Base-by-base conservation (phyloP, 2,329 filamentous ascomycete genomes). In the Penicillium janthinellum region DNA sequence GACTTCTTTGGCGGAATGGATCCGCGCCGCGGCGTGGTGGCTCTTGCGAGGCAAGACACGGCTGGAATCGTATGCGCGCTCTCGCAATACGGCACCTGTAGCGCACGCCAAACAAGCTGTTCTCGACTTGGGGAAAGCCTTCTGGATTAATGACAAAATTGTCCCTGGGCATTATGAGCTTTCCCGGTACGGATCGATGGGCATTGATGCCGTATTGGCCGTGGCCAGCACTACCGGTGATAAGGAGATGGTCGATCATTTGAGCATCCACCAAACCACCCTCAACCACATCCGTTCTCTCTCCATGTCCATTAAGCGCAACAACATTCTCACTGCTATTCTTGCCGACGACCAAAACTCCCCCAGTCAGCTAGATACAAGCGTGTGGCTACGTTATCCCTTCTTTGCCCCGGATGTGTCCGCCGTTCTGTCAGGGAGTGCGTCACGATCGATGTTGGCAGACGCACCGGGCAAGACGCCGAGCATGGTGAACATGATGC, bases 1-100 rank as follows among this genome's bases (percentile, higher is more conserved):
- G 34, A 88, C 86, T 53, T 80, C 86, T 0, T 82, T 89, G 0
- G 81, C 83, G 49, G 86, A 92, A 60, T 89, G 93, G 79, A 82
- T 89, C 10, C 84, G 90, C 59, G 88, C 88, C 25, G 88, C 87
- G 3, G 80, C 91, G 0, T 97, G 93, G 93, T 97, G 93, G 93
- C 96, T 96, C 70, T 73, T 96, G 48, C 89, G 86, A 66, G 93
- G 92, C 20, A 88, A 92, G 62, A 86, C 88, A 70, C 87, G 88
- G 10, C 81, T 96, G 54, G 93, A 96, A 73, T 76, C 79, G 12
- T 82, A 88, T 41, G 87, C 96, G 49, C 84, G 91, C 61, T 87
- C 86, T 54, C 83, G 86, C 6, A 25, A 81, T 75, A 63, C 72
- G 73, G 4, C 73, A 79, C 54, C 65, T 53, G 47, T 63, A 63